Evolutionary conservation across 2,329 filamentous ascomycete genomes (phyloP).

Genomic region (Lachnellula suecica): DNA sequence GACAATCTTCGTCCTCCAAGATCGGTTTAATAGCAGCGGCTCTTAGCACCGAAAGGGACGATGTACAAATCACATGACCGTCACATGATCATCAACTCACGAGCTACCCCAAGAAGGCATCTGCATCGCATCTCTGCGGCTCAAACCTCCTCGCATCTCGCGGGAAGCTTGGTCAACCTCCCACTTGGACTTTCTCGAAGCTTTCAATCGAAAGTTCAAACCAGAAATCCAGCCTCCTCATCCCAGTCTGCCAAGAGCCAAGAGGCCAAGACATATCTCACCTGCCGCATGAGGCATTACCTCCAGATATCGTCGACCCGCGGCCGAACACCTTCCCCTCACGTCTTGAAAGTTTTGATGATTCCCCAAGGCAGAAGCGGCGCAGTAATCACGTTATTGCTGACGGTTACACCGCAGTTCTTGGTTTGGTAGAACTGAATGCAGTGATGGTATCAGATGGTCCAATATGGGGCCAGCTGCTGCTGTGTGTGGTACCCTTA

Average conservation of each 20-base stretch:
- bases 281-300: slow-evolving; percentile 4
- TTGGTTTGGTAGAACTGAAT: too few relatives aligned
- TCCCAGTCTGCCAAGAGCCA: slow-evolving; percentile 2
- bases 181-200: not conserved
- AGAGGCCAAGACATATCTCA: slow-evolving; percentile 1
- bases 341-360: not conserved
- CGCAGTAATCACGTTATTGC: too few relatives aligned
- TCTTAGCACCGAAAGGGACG: too few relatives aligned
- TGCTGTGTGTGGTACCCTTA: not conserved
- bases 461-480: too few relatives aligned
- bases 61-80: not conserved
- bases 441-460: too few relatives aligned
- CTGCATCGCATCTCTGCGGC: not conserved
- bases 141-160: not conserved
- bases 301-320: not conserved
- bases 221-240: too few relatives aligned
- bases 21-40: too few relatives aligned
- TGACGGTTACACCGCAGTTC: too few relatives aligned
- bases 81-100: not conserved
- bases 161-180: too few relatives aligned
- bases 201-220: too few relatives aligned
- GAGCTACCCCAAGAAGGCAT: not conserved
- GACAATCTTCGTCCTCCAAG: too few relatives aligned
- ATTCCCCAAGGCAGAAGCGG: too few relatives aligned
- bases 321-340: not conserved